Evolutionary conservation across 352 stramenopile genomes (phyloP).

Genomic region (Lagenidium giganteum): DNA sequence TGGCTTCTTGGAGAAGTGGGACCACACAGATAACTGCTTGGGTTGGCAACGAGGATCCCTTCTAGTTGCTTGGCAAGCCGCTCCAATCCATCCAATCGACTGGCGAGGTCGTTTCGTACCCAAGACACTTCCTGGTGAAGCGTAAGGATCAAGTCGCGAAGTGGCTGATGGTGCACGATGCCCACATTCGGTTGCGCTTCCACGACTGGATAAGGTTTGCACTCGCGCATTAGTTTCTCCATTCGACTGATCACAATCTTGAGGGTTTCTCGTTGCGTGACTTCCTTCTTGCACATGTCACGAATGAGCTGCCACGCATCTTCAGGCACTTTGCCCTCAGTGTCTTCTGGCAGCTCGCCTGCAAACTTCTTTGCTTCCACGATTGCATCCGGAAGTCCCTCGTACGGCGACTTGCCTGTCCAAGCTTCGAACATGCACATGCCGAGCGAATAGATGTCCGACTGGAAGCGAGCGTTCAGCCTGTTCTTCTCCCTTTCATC

Average conservation of each 20-base stretch:
- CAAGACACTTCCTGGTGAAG: no score
- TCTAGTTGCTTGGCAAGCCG: no score
- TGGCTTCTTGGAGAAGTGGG: no score
- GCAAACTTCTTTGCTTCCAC: not conserved
- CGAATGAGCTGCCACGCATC: constrained; percentile 1
- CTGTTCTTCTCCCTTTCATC: constrained; percentile 1
- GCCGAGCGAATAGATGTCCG: constrained; percentile 23
- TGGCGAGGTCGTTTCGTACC: no score
- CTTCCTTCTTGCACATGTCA: constrained; percentile 1
- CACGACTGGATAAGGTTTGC: no score
- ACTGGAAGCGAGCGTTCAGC: constrained; percentile 13
- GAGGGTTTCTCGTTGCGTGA: not conserved
- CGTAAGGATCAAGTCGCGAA: no score
- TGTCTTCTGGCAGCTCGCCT: not conserved
- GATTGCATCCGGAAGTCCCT: not conserved
- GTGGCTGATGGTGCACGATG: no score
- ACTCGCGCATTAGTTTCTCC: no score
- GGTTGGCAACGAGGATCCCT: no score
- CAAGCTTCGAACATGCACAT: constrained; percentile 25
- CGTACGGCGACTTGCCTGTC: constrained; percentile 7
- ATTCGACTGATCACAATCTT: not conserved
- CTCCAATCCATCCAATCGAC: no score
- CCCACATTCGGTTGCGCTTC: no score
- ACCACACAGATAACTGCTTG: no score
- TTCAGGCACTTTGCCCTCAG: not conserved